Base-by-base conservation (phyloP, 2,329 filamentous ascomycete genomes). In the Camillea tinctor region DNA sequence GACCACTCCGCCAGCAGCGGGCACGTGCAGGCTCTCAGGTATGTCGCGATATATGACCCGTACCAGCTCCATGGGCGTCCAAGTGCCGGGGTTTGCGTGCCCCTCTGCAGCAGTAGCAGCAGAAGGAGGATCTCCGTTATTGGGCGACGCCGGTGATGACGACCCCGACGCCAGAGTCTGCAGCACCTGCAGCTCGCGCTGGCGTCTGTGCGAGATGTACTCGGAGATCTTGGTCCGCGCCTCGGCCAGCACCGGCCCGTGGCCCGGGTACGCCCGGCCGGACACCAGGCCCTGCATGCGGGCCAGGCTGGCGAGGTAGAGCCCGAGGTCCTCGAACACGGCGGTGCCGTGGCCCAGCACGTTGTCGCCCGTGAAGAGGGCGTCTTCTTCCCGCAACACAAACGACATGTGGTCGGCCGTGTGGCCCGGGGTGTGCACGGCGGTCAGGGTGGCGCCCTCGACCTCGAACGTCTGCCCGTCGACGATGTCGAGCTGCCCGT, bases 281-380 rank as follows among this genome's bases (percentile, higher is more conserved):
- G 74, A 75, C 67, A 91, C 91, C 6, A 87, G 77, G 21, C 76
- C 74, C 52, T 81, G 79, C 92, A 96, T 95, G 64, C 81, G 81
- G 48, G 86, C 80, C 13, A 97, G 79, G 60, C 87, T 92, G 20
- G 74, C 71, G 63, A 96, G 78, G 72, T 96, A 97, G 0, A 79
- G 77, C 1, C 77, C 74, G 8, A 96, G 80, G 64, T 95, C 86
- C 73, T 96, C 91, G 66, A 96, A 96, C 0, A 95, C 91, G 3
- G 90, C 88, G 1, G 91, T 96, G 13, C 92, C 92, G 61, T 96
- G 91, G 1, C 93, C 93, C 1, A 97, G 81, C 1, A 97, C 89
- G 71, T 94, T 96, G 75, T 97, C 93, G 6, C 89, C 93, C 0
- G 92, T 96, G 74, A 97, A 95, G 78, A 97, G 87, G 49, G 91